Evolutionary conservation across 148 eudicot genomes (phyloP), one percentile per base, ranked within the genome.

Genomic region (Polygonum aviculare): DNA sequence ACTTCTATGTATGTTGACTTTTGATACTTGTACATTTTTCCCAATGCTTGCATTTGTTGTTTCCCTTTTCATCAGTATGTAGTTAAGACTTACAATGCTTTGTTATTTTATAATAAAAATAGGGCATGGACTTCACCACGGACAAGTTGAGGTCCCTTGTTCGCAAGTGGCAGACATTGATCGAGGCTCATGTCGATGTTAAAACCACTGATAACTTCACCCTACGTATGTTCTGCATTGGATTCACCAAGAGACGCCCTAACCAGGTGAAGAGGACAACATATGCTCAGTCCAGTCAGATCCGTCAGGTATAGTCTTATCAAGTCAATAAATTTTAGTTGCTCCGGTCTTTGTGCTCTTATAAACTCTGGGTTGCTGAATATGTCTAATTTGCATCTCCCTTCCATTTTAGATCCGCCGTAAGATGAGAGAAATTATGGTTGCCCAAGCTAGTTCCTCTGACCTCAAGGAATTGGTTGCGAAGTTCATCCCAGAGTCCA

Each of bases 121-220:
- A 72, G 75, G 75, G 75, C 38, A 72, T 72, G 75, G 75, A 72
- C 54, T 72, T 72, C 54, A 72, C 75, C 54, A 72, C 75, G 2
- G 75, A 72, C 75, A 72, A 72, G 21, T 72, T 72, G 75, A 72
- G 75, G 75, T 72, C 75, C 52, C 75, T 72, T 72, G 75, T 72
- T 72, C 75, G 75, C 75, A 72, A 72, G 35, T 72, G 75, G 75
- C 75, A 72, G 51, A 72, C 75, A 2, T 45, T 72, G 75, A 72
- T 72, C n/a, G 75, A 72, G 75, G 75, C 75, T 44, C 75, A 72
- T 72, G 75, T 72, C 11, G 75, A 72, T 72, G 75, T 72, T 21
- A 72, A 72, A 51, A 72, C 75, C 44, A 72, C 75, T 7, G 75
- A 72, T 51, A 72, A 72, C 54, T 72, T 15, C 75, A 72, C 75